Conservation (phyloP, 495 filamentous ascomycete genomes). For the Neurospora sp. region DNA sequence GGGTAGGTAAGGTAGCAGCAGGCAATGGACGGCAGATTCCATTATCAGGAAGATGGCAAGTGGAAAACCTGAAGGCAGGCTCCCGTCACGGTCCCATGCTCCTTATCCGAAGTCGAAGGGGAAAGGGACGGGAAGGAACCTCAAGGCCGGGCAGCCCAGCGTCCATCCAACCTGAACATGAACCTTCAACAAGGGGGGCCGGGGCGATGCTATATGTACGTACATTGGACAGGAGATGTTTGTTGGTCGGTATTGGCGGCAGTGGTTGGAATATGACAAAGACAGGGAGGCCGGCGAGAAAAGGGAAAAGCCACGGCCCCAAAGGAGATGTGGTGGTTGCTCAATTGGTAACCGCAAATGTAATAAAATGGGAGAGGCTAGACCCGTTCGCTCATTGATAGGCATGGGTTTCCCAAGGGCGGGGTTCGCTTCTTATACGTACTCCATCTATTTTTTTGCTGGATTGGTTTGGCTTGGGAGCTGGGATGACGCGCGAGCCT, state of each 20-base stretch:
- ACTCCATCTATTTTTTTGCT: background rate
- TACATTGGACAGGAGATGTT: background rate
- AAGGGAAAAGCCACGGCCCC: background rate
- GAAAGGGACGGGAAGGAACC: background rate
- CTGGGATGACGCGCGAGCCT: background rate
- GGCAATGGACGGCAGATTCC: background rate
- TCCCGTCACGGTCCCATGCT: background rate
- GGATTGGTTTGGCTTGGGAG: background rate
- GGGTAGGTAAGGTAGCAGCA: background rate
- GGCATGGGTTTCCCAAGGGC: background rate
- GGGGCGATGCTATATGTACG: background rate
- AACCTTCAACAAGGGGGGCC: background rate
- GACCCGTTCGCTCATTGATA: background rate
- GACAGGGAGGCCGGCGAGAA: background rate
- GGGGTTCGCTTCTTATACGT: background rate
- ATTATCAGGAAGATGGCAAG: background rate
- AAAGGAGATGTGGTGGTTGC: background rate
- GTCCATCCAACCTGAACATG: background rate
- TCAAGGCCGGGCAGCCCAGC: background rate
- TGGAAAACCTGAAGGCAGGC: background rate
- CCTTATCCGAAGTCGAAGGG: background rate
- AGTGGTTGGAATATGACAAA: background rate
- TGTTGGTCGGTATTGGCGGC: background rate
- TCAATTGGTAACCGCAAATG: background rate
- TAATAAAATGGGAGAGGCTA: background rate